A percentile compares a stretch with the other conserved stretches of the same genome.
phyloP scores from a whole-genome alignment of 352 stramenopile genomes.

The Phytophthora pluvialis region DNA sequence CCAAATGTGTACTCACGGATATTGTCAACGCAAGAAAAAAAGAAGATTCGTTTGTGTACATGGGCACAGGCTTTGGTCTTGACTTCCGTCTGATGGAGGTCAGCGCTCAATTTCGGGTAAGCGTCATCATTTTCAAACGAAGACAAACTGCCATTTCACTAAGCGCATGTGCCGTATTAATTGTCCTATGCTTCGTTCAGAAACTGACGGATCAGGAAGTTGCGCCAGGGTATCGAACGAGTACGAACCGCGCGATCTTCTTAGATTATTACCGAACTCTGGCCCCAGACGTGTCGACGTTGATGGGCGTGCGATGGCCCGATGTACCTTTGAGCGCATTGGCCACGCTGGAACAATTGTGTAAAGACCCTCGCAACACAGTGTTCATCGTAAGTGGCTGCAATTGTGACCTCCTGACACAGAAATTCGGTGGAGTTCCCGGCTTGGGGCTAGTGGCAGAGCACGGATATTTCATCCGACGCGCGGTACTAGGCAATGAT shows the following conservation, averaged over 20 bases:
- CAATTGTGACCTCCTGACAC: slow-evolving; percentile 95
- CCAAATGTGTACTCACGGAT: slow-evolving; percentile 74
- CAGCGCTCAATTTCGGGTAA: slow-evolving; percentile 89
- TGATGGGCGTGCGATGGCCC: slow-evolving; percentile 80
- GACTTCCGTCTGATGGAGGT: slow-evolving; percentile 97
- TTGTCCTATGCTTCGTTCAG: slow-evolving; percentile 32
- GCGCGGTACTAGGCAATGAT: slow-evolving; percentile 63
- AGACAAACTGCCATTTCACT: not conserved
- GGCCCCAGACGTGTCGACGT: slow-evolving; percentile 88
- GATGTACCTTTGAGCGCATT: slow-evolving; percentile 76
- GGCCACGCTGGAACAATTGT: slow-evolving; percentile 92
- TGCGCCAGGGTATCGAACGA: slow-evolving; percentile 65
- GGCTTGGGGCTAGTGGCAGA: slow-evolving; percentile 97
- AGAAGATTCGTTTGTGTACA: slow-evolving; percentile 82
- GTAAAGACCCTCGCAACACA: slow-evolving; percentile 94
- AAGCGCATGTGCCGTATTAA: not conserved
- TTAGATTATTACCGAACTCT: slow-evolving; percentile 99
- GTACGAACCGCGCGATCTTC: slow-evolving; percentile 93
- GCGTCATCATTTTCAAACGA: slow-evolving; percentile 13
- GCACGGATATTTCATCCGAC: slow-evolving; percentile 97
- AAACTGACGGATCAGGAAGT: slow-evolving; percentile 79
- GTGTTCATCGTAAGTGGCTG: slow-evolving; percentile 99
- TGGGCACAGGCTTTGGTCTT: slow-evolving; percentile 95
- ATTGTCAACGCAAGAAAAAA: slow-evolving; percentile 84
- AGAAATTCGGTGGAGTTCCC: slow-evolving; percentile 94